Conservation (phyloP, 495 filamentous ascomycete genomes). For the Apodospora peruviana region DNA sequence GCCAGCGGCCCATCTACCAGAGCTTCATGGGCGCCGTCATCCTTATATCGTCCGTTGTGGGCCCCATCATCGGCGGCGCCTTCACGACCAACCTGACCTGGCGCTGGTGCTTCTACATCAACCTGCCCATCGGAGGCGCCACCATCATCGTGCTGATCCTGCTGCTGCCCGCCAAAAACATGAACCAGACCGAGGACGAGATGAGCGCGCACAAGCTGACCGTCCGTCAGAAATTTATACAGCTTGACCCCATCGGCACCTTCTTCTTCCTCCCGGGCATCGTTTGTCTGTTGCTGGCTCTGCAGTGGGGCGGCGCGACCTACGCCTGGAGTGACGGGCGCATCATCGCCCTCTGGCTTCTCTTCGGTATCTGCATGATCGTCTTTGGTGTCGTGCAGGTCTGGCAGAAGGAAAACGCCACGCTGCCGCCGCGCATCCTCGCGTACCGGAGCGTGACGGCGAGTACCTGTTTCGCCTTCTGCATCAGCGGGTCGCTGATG, state of each 20-base stretch:
- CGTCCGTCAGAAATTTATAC: slow-evolving; percentile 14
- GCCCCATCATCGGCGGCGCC: slow-evolving; percentile 41
- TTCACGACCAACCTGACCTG: slow-evolving; percentile 33
- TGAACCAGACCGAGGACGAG: slow-evolving; percentile 27
- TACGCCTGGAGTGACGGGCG: slow-evolving; percentile 49
- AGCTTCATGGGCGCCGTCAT: slow-evolving; percentile 19
- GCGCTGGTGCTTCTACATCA: no score
- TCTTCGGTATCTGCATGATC: slow-evolving; percentile 39
- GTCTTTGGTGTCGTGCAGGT: slow-evolving; percentile 30
- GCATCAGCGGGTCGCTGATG: no score
- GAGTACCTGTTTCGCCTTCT: no score
- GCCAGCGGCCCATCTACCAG: slow-evolving; percentile 31
- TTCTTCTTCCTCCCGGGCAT: slow-evolving; percentile 44
- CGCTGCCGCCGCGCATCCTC: slow-evolving; percentile 49
- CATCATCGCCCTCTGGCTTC: slow-evolving; percentile 49
- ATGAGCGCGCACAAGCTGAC: background rate
- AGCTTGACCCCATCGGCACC: slow-evolving; percentile 36
- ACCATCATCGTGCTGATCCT: slow-evolving; percentile 13
- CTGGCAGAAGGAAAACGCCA: slow-evolving; percentile 34
- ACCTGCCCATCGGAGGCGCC: slow-evolving; percentile 32
- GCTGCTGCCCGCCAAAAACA: slow-evolving; percentile 43
- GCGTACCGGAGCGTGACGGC: slow-evolving; percentile 55
- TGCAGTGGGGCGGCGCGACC: slow-evolving; percentile 57
- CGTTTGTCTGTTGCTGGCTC: slow-evolving; percentile 50
- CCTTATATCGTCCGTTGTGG: slow-evolving; percentile 12